Evolutionary conservation across 73 alveolate genomes (phyloP), one percentile per base, ranked within the genome.

Genomic region (Breviolum minutum): DNA sequence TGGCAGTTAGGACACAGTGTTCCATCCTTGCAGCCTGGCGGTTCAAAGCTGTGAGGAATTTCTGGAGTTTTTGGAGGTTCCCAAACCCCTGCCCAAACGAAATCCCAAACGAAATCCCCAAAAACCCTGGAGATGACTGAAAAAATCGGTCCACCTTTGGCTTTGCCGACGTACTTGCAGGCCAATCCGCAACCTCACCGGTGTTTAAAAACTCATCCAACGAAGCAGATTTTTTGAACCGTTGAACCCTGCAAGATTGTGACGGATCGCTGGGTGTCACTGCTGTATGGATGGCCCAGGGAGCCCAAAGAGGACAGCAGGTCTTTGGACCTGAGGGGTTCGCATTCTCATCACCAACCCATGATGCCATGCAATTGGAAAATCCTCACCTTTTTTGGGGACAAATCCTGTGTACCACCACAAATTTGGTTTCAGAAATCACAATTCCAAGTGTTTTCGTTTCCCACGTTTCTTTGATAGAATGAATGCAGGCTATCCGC

Each of bases 131-230:
- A n/a, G 64, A 30, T 79, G 24, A 14, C 40, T 30, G 63, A 54
- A 48, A 17, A 20, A 13, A 0, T 29, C 95, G 24, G 8, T 60
- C 8, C 77, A 87, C 97, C 97, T 73, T 73, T 91, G 48, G 97
- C 97, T 30, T 91, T 91, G 97, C 97, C 97, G 88, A 91, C 80
- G 77, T 91, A 91, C 77, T 91, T 91, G 97, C 97, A 91, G 82
- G 97, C 97, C 88, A 48, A 76, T 63, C 87, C 97, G 22, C 97
- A 91, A 27, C 97, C 97, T 90, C 17, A n/a, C 10, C n/a, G 48
- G 68, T 20, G 7, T 19, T 8, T 26, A 26, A 7, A 71, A 7
- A 74, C 63, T 17, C 19, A 76, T 29, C 63, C 24, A 16, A 73
- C 82, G 14, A 2, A 24, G n/a, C n/a, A n/a, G n/a, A n/a, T n/a